These are phyloP conservation scores for Xylaria sp. DNA, from an alignment of 2,329 filamentous ascomycete species.

Conservation along the genomic window DNA sequence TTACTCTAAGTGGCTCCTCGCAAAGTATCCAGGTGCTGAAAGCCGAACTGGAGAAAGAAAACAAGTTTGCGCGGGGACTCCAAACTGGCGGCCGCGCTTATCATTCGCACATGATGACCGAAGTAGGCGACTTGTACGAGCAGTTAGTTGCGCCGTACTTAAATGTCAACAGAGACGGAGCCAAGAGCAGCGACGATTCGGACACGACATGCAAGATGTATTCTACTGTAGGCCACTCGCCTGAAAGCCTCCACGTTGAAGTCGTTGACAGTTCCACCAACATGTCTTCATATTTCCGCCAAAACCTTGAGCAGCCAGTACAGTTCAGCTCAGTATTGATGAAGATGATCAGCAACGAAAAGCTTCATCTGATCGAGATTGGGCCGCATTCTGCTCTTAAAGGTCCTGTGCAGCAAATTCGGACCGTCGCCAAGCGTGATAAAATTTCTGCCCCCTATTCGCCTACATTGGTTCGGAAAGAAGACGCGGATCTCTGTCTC, in stretches of 20 bases:
- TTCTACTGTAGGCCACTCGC: constrained; percentile 24
- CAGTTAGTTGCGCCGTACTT: constrained; percentile 16
- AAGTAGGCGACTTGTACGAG: constrained; percentile 37
- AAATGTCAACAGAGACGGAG: neutral
- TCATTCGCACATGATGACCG: constrained; percentile 37
- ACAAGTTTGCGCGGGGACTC: neutral
- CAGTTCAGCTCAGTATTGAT: neutral
- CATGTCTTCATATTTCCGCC: constrained; percentile 20
- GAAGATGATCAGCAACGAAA: neutral
- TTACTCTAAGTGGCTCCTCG: neutral
- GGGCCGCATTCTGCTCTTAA: constrained; percentile 52
- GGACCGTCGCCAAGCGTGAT: neutral
- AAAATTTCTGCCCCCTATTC: neutral
- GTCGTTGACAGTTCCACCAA: neutral
- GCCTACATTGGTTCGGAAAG: neutral
- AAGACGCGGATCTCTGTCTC: neutral
- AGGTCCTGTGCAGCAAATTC: constrained; percentile 46
- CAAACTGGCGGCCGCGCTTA: constrained; percentile 29
- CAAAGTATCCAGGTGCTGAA: neutral
- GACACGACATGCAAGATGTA: constrained; percentile 31
- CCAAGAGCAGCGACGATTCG: neutral
- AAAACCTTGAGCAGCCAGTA: constrained; percentile 18
- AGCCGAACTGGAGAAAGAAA: neutral
- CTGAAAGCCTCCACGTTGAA: neutral
- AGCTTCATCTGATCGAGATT: constrained; percentile 18